Evolutionary conservation across 1,284 basidiomycete genomes (phyloP), one percentile per base, ranked within the genome.

Genomic region (Thecaphora thlaspeos): DNA sequence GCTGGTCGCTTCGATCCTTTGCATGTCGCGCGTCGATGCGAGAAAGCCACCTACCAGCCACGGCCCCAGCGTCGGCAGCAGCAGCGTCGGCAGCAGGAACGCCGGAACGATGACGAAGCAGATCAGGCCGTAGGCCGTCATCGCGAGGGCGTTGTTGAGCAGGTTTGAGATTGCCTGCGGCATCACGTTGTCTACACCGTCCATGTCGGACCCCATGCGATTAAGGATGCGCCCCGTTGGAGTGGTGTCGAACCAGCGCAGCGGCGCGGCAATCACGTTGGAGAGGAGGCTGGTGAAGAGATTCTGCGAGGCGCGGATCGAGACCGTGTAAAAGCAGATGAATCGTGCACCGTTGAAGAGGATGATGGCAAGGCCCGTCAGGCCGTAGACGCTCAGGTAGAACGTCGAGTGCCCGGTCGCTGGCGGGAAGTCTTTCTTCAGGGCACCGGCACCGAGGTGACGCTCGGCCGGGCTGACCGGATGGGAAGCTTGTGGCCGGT

Each of bases 1-100:
- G 1, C 68, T 70, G 0, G 73, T 76, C 1, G 74, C 64, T 15
- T 76, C 75, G 46, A 78, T 77, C 5, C 77, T 55, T 43, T 78
- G 75, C 46, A 77, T 59, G 28, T 78, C 68, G 3, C 68, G 51
- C n/a, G 66, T 65, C 24, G 70, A 64, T 5, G 52, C 47, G 1
- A 78, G 51, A 42, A 71, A 78, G 18, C 66, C 57, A 4, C 54
- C 46, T 11, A 77, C 76, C 26, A 68, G 52, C 46, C 51, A 60
- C 1, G 55, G 48, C 41, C 71, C 70, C n/a, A 65, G 41, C 21
- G 49, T 7, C 7, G 65, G 50, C 17, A 76, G 60, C 12, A 62
- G 7, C 4, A 59, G 19, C 1, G 62, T 51, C 2, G 75, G 68
- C 2, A 65, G 17, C 9, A 78, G 37, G 5, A 74, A 68, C 0